phyloP scores from a whole-genome alignment of 169 alveolate genomes.

The Eimeria praecox region DNA sequence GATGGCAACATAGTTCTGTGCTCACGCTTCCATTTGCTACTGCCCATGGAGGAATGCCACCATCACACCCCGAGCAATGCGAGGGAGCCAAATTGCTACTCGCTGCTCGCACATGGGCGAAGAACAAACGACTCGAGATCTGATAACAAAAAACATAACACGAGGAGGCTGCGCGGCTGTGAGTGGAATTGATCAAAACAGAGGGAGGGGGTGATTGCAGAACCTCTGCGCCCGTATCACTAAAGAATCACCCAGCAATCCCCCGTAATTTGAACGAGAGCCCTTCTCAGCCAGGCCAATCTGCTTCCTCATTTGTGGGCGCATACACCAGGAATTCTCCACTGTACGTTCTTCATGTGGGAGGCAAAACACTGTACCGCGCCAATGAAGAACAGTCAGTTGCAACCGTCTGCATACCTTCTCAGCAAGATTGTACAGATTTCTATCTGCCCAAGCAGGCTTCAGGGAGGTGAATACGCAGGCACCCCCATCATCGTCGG shows the following conservation, averaged over 20 bases:
- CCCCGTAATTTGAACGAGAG: neutral
- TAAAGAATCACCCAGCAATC: neutral
- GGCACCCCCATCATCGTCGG: constrained; percentile 68
- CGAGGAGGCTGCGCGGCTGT: neutral
- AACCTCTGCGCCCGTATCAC: neutral
- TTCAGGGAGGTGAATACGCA: constrained; percentile 82
- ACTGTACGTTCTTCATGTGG: neutral
- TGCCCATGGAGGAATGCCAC: constrained; percentile 77
- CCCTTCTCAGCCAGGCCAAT: neutral
- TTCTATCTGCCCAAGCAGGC: constrained; percentile 83
- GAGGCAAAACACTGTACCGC: neutral
- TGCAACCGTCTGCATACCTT: constrained; percentile 31
- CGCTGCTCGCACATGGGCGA: constrained; percentile 83
- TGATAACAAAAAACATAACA: neutral
- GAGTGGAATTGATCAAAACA: neutral
- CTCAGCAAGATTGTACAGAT: constrained; percentile 76
- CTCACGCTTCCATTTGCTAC: constrained; percentile 74
- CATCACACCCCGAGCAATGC: constrained; percentile 33
- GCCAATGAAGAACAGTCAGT: neutral
- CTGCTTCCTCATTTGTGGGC: neutral
- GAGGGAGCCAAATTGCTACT: constrained; percentile 63
- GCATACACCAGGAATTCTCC: neutral
- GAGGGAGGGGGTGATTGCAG: neutral
- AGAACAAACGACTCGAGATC: constrained; percentile 77
- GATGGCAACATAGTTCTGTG: constrained; percentile 83